Percentiles rank a stretch among this genome's conserved stretches.
Conservation (phyloP, 306 rosid species). For the Cucurbita pepo region DNA sequence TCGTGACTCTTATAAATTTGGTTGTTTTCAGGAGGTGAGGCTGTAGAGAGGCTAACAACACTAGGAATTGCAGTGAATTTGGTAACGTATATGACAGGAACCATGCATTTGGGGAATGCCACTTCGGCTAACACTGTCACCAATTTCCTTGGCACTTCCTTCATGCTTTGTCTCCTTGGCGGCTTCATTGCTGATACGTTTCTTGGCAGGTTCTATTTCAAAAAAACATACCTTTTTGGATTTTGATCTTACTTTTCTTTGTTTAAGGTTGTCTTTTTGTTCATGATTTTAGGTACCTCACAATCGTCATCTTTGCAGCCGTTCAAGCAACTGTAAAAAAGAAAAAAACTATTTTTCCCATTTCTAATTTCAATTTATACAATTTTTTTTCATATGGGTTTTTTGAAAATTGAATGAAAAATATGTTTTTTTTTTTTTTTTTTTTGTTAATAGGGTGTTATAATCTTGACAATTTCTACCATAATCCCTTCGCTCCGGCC, state of each 20-base stretch:
- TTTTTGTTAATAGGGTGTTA: slow-evolving; percentile 40
- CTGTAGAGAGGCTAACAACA: slow-evolving; percentile 72
- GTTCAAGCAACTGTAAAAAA: slow-evolving; percentile 80
- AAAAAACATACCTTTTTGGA: not conserved
- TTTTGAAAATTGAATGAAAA: not conserved
- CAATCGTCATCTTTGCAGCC: slow-evolving; percentile 66
- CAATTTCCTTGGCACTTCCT: slow-evolving; percentile 78
- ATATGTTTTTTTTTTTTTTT: not conserved
- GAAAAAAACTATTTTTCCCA: not conserved
- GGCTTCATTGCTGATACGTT: slow-evolving; percentile 85
- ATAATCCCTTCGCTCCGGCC: slow-evolving; percentile 66
- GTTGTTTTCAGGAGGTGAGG: slow-evolving; percentile 48
- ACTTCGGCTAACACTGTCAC: slow-evolving; percentile 75
- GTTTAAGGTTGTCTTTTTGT: not conserved
- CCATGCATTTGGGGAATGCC: slow-evolving; percentile 92
- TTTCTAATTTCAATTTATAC: not conserved
- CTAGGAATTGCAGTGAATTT: slow-evolving; percentile 75
- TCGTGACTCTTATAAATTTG: not conserved
- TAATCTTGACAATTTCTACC: slow-evolving; percentile 66
- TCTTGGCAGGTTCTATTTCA: slow-evolving; percentile 45
- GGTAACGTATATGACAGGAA: slow-evolving; percentile 62
- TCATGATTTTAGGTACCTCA: slow-evolving; percentile 46
- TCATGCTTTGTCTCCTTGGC: slow-evolving; percentile 81
- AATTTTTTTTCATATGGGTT: not conserved
- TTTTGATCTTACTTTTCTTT: not conserved